These are phyloP conservation scores for Yarrowia bubula DNA, from an alignment of 805 yeast species.

Conservation along the genomic window DNA sequence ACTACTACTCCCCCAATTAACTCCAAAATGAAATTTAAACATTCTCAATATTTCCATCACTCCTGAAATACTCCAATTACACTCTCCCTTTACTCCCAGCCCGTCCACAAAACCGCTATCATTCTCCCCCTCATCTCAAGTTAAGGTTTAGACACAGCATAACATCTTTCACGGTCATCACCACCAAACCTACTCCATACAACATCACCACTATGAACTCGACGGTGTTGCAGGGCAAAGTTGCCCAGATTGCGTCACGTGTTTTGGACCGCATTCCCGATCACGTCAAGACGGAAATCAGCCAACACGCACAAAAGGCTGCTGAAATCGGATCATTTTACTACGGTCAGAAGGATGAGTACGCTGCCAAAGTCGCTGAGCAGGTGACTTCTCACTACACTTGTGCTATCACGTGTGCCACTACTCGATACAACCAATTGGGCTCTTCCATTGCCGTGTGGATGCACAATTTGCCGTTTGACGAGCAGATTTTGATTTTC, in stretches of 20 bases:
- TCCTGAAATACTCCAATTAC: too few relatives aligned
- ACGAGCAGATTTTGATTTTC: conserved; percentile 11
- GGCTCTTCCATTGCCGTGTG: not conserved
- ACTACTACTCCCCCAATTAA: too few relatives aligned
- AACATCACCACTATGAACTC: not conserved
- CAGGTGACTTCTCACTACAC: not conserved
- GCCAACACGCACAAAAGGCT: not conserved
- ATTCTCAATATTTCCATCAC: too few relatives aligned
- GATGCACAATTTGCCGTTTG: conserved; percentile 22
- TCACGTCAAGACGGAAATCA: not conserved
- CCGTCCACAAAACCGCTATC: too few relatives aligned
- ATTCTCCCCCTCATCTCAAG: too few relatives aligned
- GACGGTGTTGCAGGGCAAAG: conserved; percentile 2
- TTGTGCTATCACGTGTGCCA: not conserved
- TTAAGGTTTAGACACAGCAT: not conserved
- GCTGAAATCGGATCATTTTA: not conserved
- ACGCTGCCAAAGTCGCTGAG: not conserved
- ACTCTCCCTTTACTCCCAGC: too few relatives aligned
- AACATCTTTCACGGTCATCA: not conserved
- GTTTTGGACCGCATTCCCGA: conserved; percentile 5
- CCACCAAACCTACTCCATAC: not conserved
- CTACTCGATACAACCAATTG: not conserved
- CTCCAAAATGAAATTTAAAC: too few relatives aligned
- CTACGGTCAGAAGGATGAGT: not conserved
- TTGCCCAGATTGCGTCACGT: not conserved